A percentile compares a stretch with the other conserved stretches of the same genome.
Evolutionary conservation across 2,329 filamentous ascomycete species (phyloP).

Genomic region (Cephalotrichum gorgonifer): DNA sequence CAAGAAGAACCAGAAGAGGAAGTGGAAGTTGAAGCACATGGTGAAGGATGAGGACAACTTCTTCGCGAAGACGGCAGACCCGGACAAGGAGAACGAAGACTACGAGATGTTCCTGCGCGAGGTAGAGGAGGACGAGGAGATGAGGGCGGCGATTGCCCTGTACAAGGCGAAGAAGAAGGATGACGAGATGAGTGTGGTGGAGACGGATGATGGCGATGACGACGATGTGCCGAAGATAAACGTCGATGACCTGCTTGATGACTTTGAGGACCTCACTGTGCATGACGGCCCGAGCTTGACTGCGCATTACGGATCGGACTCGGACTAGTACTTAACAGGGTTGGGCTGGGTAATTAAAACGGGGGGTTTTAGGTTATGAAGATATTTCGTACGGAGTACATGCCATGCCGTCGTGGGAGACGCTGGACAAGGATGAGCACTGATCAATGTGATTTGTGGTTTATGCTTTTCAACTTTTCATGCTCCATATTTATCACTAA

Average conservation of each 20-base stretch:
- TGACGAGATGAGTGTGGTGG: slow-evolving; percentile 59
- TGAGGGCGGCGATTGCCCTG: slow-evolving; percentile 71
- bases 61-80: slow-evolving; percentile 76
- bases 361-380: background rate
- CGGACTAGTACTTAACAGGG: too few relatives aligned
- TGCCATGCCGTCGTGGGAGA: background rate
- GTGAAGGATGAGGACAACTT: slow-evolving; percentile 79
- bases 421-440: background rate
- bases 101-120: slow-evolving; percentile 97
- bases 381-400: too few relatives aligned
- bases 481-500: background rate
- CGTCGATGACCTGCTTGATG: slow-evolving; percentile 78
- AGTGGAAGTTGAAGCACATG: slow-evolving; percentile 96
- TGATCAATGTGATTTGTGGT: background rate
- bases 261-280: slow-evolving; percentile 81
- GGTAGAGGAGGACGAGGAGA: slow-evolving; percentile 88
- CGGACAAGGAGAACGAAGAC: slow-evolving; percentile 80
- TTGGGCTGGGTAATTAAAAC: background rate
- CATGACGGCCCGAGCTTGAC: slow-evolving; percentile 32
- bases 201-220: slow-evolving; percentile 51
- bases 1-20: slow-evolving; percentile 62
- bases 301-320: too few relatives aligned
- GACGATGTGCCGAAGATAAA: slow-evolving; percentile 59
- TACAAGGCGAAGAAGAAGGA: slow-evolving; percentile 57
- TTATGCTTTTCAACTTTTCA: too few relatives aligned